Evolutionary conservation across 805 yeast species (phyloP), one percentile per base, ranked within the genome.

Genomic region (Kluyveromyces lactis): DNA sequence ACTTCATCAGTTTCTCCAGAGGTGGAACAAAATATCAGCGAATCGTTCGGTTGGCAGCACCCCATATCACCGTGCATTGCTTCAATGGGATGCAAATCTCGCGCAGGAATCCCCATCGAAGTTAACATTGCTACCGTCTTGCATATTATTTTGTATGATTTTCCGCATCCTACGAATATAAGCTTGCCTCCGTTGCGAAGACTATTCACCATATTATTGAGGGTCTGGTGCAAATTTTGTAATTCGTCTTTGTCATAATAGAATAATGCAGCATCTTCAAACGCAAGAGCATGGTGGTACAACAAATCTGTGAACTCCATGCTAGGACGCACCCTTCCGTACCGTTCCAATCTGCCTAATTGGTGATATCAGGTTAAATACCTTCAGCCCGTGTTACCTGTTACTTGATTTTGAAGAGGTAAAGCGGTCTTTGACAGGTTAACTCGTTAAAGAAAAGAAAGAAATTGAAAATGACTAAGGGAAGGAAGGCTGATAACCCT

Each of bases 51-150:
- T 18, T 71, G 74, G 37, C 87, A 62, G 28, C 79, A 61, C 2
- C 96, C 96, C 49, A 86, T 68, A 57, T 86, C 96, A 4, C 96
- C 96, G 56, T 86, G 96, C 15, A 87, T 64, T 0, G 95, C 95
- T 44, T 86, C 96, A 3, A 84, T 65, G 0, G 96, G 95, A 54
- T 86, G 95, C 39, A 86, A 62, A 1, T 72, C 49, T 0, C 77
- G 73, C 0, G 95, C 69, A 38, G 75, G 78, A 38, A 86, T 71
- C 23, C 87, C 79, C 42, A 87, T 66, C 0, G 95, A 85, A 53
- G 81, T 84, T 59, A 86, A 64, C 4, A 95, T 86, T 8, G 95
- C 95, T 39, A 76, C 85, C 11, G 81, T 64, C 60, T 86, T 86
- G 41, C 72, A 67, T 11, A 86, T 94, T 26, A 86, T 82, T 59